phyloP scores from a whole-genome alignment of 2,329 filamentous ascomycete species.

The Aspergillus bombycis region DNA sequence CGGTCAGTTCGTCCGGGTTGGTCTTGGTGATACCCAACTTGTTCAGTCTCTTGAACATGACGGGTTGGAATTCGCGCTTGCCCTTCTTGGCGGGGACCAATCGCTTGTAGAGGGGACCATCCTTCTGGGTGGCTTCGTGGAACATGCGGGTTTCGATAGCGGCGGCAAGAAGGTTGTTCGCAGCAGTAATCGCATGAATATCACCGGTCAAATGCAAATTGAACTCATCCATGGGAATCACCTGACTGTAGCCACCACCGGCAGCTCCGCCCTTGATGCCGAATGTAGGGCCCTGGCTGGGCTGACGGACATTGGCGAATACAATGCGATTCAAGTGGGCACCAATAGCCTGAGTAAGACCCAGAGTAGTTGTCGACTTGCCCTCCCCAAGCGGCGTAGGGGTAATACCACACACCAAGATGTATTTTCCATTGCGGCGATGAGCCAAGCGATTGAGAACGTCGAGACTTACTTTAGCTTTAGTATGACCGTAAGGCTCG shows the following conservation, averaged over 20 bases:
- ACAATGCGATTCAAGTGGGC: conserved; percentile 84
- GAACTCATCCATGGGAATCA: conserved; percentile 99
- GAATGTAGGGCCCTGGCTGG: conserved; percentile 95
- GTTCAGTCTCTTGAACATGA: conserved; percentile 92
- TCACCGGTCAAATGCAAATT: conserved; percentile 97
- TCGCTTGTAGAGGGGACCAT: conserved; percentile 82
- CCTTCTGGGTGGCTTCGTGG: conserved; percentile 94
- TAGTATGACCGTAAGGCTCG: conserved; percentile 92
- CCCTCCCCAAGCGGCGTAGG: conserved; percentile 95
- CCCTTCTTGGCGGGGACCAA: conserved; percentile 90
- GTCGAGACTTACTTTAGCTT: conserved; percentile 88
- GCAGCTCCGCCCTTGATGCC: conserved; percentile 98
- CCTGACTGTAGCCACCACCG: conserved; percentile 96
- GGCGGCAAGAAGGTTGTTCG: conserved; percentile 94
- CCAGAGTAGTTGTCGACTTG: conserved; percentile 97
- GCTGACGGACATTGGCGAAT: conserved; percentile 96
- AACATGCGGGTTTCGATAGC: conserved; percentile 98
- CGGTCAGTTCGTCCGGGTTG: conserved; percentile 84
- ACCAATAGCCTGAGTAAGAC: conserved; percentile 87
- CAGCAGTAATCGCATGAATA: conserved; percentile 94
- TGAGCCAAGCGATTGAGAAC: conserved; percentile 83
- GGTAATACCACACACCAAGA: conserved; percentile 93
- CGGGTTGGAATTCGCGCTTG: conserved; percentile 79
- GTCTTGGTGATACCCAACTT: conserved; percentile 97
- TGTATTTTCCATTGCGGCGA: conserved; percentile 84